Evolutionary conservation across 139 green algal genomes (phyloP).

Genomic region (Chlamydomonas sp.): DNA sequence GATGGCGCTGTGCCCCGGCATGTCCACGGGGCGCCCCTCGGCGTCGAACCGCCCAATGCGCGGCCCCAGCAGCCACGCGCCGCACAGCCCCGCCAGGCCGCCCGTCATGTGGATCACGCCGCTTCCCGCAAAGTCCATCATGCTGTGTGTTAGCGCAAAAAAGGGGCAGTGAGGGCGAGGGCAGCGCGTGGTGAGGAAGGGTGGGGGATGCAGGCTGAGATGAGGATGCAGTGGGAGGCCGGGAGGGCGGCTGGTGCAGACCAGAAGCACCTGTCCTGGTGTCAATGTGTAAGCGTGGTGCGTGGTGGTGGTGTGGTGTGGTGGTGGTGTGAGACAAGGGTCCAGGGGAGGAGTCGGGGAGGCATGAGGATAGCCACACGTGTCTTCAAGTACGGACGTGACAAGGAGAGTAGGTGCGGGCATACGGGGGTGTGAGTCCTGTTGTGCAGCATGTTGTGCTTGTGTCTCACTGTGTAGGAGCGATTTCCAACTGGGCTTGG

Average conservation of each 20-base stretch:
- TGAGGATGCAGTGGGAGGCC: slow-evolving; percentile 24
- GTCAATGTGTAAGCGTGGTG: no score
- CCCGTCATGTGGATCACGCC: slow-evolving; percentile 79
- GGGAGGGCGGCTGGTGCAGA: not conserved
- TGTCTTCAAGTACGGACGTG: no score
- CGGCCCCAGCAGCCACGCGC: slow-evolving; percentile 84
- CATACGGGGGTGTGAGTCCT: no score
- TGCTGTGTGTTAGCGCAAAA: slow-evolving; percentile 10
- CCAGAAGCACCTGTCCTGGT: no score
- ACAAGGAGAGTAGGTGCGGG: no score
- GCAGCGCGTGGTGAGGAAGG: not conserved
- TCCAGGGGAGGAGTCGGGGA: no score
- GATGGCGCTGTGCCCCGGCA: slow-evolving; percentile 82
- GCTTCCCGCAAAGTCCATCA: slow-evolving; percentile 82
- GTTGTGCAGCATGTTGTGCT: no score
- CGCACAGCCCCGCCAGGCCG: slow-evolving; percentile 82
- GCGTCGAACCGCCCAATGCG: slow-evolving; percentile 87
- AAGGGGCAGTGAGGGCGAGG: not conserved
- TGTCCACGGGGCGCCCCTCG: slow-evolving; percentile 64
- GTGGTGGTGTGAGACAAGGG: no score
- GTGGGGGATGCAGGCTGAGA: slow-evolving; percentile 23
- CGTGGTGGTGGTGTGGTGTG: no score
- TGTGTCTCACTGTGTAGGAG: no score
- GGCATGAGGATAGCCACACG: no score
- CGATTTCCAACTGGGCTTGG: no score